These are phyloP conservation scores for Vitis hybrid DNA, from an alignment of 177 flowering plant species.

Conservation along the genomic window DNA sequence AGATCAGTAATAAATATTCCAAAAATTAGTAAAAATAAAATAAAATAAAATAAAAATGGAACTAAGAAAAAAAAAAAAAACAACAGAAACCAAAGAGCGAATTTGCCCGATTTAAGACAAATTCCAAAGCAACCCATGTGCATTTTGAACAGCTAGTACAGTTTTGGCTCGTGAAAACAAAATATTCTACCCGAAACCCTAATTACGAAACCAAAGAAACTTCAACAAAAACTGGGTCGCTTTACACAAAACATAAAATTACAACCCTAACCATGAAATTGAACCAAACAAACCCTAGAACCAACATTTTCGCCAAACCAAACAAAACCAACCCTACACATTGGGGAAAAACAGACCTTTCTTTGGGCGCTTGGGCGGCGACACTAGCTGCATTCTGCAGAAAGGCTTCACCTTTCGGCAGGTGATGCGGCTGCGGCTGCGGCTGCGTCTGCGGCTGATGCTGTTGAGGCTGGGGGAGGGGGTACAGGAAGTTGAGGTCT, in stretches of 20 bases:
- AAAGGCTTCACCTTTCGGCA: slow-evolving; percentile 16
- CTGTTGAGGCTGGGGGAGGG: slow-evolving; percentile 1
- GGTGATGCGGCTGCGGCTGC: slow-evolving; percentile 15
- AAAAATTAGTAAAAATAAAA: too few relatives aligned
- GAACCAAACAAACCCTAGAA: slow-evolving; percentile 13
- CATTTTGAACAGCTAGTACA: background rate
- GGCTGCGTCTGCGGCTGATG: background rate
- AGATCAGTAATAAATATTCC: too few relatives aligned
- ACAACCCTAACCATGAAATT: slow-evolving; percentile 5
- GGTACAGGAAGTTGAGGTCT: slow-evolving; percentile 23
- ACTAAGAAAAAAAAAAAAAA: background rate
- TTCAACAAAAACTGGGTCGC: background rate
- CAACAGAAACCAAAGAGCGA: background rate
- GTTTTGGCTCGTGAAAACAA: background rate
- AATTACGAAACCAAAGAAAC: slow-evolving; percentile 3
- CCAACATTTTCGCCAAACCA: background rate
- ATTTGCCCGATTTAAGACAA: too few relatives aligned
- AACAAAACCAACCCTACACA: background rate
- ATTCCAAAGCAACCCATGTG: background rate
- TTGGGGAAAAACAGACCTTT: slow-evolving; percentile 34
- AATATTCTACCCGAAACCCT: background rate
- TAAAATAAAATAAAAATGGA: too few relatives aligned
- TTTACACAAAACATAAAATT: background rate
- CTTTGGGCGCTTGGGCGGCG: slow-evolving; percentile 28
- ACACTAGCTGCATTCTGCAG: slow-evolving; percentile 17